These are phyloP conservation scores for Cytospora piceicola DNA, from an alignment of 2,329 filamentous ascomycete genomes.

Conservation along the genomic window DNA sequence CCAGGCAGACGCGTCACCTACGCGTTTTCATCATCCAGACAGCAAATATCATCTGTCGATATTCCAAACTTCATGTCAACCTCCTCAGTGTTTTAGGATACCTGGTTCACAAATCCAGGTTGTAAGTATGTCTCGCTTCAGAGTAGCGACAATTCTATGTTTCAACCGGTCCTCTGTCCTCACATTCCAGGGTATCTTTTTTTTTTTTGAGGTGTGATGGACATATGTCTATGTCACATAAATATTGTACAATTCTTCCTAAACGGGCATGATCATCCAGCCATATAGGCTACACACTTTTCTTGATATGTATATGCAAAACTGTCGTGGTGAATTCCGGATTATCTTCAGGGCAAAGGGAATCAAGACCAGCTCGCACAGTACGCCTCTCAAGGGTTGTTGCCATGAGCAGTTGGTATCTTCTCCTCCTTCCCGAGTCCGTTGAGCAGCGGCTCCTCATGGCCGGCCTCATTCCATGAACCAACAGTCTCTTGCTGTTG, in stretches of 20 bases:
- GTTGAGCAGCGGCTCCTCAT: constrained; percentile 42
- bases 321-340: not conserved
- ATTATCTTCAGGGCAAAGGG: not conserved
- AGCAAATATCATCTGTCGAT: too few species aligned
- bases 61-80: not conserved
- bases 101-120: not conserved
- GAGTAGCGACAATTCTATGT: not conserved
- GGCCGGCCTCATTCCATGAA: constrained; percentile 42
- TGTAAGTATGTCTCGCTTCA: not conserved
- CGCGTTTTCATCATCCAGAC: constrained; percentile 12
- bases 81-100: not conserved
- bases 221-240: not conserved
- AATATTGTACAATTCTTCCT: constrained; percentile 1
- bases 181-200: not conserved
- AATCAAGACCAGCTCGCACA: not conserved
- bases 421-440: constrained; percentile 33
- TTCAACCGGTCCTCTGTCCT: not conserved
- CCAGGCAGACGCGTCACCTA: constrained; percentile 23
- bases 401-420: not conserved
- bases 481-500: constrained; percentile 34
- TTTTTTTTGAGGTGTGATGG: constrained; percentile 11
- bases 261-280: too few species aligned
- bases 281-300: not conserved
- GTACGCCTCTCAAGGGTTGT: constrained; percentile 2
- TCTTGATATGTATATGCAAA: not conserved